Evolutionary conservation across 2,329 filamentous ascomycete species (phyloP).

Genomic region (Fusarium sp.): DNA sequence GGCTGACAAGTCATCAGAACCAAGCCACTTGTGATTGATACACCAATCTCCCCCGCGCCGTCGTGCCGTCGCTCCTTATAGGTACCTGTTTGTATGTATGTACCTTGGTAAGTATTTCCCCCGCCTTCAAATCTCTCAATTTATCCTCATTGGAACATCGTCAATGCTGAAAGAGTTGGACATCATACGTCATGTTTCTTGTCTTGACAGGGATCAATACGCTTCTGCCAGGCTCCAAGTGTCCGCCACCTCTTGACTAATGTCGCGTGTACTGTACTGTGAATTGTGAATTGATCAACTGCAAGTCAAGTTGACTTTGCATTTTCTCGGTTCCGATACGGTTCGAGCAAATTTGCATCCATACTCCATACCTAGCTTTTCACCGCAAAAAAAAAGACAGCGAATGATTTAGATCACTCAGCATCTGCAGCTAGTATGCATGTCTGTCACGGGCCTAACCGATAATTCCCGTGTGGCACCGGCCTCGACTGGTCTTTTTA

Average conservation of each 20-base stretch:
- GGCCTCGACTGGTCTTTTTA: conserved; percentile 14
- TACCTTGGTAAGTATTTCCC: background rate
- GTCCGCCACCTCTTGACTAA: background rate
- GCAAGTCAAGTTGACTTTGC: background rate
- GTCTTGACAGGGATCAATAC: conserved; percentile 20
- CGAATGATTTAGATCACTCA: background rate
- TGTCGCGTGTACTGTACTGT: background rate
- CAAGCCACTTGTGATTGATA: conserved; percentile 11
- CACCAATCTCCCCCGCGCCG: conserved; percentile 7
- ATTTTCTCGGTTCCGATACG: background rate
- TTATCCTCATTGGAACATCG: conserved; percentile 2
- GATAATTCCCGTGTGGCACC: conserved; percentile 19
- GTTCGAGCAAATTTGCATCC: background rate
- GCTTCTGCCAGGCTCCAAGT: conserved; percentile 34
- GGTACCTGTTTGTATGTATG: too few species aligned
- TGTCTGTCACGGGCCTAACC: conserved; percentile 19
- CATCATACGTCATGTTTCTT: conserved; percentile 31
- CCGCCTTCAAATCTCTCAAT: background rate
- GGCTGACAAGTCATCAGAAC: background rate
- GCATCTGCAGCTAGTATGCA: conserved; percentile 30
- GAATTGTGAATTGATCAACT: background rate
- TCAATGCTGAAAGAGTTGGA: background rate
- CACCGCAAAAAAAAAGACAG: conserved; percentile 30
- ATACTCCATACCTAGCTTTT: conserved; percentile 1
- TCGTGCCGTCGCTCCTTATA: conserved; percentile 28